Percentiles rank a stretch among this genome's conserved stretches.
Evolutionary conservation across 331 rosid genomes (phyloP).

Genomic region (Quercus tomentella): DNA sequence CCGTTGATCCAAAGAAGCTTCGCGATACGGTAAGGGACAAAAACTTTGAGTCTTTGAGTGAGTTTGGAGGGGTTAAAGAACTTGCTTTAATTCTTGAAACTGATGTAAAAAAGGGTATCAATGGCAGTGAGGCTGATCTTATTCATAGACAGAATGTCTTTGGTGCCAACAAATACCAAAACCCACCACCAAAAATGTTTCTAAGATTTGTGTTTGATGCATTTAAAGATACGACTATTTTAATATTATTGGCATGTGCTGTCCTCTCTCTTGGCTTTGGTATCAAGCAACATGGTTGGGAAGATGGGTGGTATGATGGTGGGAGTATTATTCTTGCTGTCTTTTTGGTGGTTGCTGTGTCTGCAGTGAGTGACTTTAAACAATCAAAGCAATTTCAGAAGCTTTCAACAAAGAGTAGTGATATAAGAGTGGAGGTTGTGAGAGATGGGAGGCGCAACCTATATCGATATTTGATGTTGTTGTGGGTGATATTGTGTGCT

Average conservation of each 20-base stretch:
- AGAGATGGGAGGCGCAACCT: no score
- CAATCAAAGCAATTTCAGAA: no score
- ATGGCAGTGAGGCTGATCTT: conserved; percentile 12
- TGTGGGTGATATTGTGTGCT: no score
- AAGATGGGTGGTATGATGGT: conserved; percentile 41
- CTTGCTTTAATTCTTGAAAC: conserved; percentile 13
- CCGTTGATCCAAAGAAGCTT: no score
- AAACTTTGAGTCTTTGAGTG: neutral
- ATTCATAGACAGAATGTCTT: conserved; percentile 5
- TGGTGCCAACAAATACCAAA: conserved; percentile 21
- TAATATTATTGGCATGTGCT: conserved; percentile 34
- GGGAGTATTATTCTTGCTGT: conserved; percentile 35
- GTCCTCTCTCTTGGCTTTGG: conserved; percentile 30
- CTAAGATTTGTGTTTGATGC: conserved; percentile 30
- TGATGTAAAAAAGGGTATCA: conserved; percentile 2
- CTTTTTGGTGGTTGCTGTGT: conserved; percentile 23
- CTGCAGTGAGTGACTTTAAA: conserved; percentile 22
- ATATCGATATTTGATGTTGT: no score
- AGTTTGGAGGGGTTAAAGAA: conserved; percentile 16
- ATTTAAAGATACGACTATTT: conserved; percentile 24
- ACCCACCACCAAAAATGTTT: conserved; percentile 16
- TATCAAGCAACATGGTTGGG: conserved; percentile 33
- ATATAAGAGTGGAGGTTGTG: no score
- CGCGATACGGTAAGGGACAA: neutral
- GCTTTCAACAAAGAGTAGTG: no score